A percentile compares a stretch with the other conserved stretches of the same genome.
Evolutionary conservation across 345 rosid genomes (phyloP).

Genomic region (Carallia brachiata): DNA sequence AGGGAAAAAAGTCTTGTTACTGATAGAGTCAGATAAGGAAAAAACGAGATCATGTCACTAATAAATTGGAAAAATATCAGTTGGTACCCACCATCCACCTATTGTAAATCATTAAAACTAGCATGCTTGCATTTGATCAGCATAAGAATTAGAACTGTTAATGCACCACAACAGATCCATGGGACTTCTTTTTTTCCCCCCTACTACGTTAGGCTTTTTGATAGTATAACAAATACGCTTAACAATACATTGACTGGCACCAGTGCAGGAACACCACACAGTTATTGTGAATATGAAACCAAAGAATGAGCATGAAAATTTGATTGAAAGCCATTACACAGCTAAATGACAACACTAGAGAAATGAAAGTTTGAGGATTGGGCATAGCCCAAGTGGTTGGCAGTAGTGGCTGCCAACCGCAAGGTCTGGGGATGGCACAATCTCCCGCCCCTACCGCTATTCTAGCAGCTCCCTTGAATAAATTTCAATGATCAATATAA

Average conservation of each 20-base stretch:
- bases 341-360: background rate
- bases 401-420: no score
- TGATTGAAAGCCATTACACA: background rate
- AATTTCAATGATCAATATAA: conserved; percentile 8
- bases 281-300: background rate
- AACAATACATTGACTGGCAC: background rate
- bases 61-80: background rate
- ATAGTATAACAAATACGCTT: background rate
- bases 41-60: background rate
- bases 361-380: background rate
- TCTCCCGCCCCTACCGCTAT: no score
- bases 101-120: background rate
- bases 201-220: background rate
- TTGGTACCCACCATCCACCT: background rate
- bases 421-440: no score
- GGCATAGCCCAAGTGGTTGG: no score
- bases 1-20: background rate
- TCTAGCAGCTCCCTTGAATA: background rate
- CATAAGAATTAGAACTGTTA: background rate
- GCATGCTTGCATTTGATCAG: background rate
- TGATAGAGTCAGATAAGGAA: background rate
- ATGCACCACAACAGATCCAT: no score
- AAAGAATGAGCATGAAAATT: background rate
- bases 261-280: background rate
- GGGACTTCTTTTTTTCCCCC: no score